phyloP scores from a whole-genome alignment of 1,284 basidiomycete genomes.

The Heimioporus punctisporus region DNA sequence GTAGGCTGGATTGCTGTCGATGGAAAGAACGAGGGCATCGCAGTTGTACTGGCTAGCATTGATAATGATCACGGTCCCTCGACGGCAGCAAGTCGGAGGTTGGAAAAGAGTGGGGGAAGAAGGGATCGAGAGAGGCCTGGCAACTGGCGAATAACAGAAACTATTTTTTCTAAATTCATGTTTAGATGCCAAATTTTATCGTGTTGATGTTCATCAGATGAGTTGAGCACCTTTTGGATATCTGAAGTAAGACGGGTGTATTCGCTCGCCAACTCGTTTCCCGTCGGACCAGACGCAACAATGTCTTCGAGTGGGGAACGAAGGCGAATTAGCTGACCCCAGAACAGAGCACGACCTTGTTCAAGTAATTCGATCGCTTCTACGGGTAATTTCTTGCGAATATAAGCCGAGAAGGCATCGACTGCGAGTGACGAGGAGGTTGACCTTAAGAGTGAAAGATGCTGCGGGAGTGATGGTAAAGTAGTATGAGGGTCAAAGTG shows the following conservation, averaged over 20 bases:
- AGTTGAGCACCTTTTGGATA: background rate
- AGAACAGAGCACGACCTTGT: background rate
- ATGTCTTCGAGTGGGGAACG: background rate
- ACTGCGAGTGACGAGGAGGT: background rate
- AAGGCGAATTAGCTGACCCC: background rate
- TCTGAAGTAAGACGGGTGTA: background rate
- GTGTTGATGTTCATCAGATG: background rate
- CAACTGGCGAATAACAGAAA: background rate
- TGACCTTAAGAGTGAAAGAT: background rate
- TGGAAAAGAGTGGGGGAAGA: background rate
- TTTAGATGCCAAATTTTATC: background rate
- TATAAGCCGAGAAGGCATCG: conserved; percentile 1
- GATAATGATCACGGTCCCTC: background rate
- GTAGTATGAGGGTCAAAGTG: too few species aligned
- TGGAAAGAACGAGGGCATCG: background rate
- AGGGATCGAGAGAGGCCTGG: background rate
- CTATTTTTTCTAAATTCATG: background rate
- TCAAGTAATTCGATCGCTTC: background rate
- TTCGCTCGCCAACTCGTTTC: background rate
- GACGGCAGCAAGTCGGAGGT: background rate
- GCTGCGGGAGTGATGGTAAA: background rate
- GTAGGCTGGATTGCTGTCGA: background rate
- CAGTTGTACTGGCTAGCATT: background rate
- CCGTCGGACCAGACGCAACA: background rate
- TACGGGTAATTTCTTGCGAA: background rate